Evolutionary conservation across 768 basidiomycete species (phyloP).

Genomic region (Lyophyllum decastes): DNA sequence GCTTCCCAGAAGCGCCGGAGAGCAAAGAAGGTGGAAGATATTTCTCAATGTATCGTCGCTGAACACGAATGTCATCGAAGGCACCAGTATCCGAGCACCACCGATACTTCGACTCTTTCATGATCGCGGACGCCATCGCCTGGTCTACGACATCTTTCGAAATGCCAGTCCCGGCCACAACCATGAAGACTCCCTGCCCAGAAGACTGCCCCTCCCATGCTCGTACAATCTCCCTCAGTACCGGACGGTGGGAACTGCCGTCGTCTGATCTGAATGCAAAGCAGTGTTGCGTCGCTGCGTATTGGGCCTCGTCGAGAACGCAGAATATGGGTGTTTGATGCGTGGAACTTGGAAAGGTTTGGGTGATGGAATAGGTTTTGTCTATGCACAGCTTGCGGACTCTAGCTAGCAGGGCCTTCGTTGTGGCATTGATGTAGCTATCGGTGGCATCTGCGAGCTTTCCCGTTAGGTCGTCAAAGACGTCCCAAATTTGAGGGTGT

Average conservation of each 20-base stretch:
- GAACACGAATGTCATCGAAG: constrained; percentile 34
- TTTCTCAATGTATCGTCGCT: constrained; percentile 36
- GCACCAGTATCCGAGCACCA: constrained; percentile 48
- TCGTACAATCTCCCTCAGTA: constrained; percentile 43
- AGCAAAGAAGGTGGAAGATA: constrained; percentile 36
- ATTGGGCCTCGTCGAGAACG: constrained; percentile 47
- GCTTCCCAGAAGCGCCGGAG: constrained; percentile 25
- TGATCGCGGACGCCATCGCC: constrained; percentile 46
- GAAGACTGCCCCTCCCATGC: constrained; percentile 39
- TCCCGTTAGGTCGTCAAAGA: constrained; percentile 39
- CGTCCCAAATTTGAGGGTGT: constrained; percentile 38
- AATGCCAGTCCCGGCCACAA: constrained; percentile 46
- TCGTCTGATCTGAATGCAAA: constrained; percentile 39
- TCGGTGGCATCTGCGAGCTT: constrained; percentile 35
- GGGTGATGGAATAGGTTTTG: not conserved
- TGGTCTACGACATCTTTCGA: constrained; percentile 46
- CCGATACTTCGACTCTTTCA: constrained; percentile 47
- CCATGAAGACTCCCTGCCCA: constrained; percentile 43
- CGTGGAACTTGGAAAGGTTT: constrained; percentile 13
- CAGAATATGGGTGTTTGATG: constrained; percentile 40
- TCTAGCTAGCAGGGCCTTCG: constrained; percentile 30
- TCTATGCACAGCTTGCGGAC: constrained; percentile 28
- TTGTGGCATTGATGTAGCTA: constrained; percentile 34
- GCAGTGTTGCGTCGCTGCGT: constrained; percentile 39
- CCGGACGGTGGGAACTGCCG: constrained; percentile 34